Percentiles rank a stretch among this genome's conserved stretches.
Conservation (phyloP, 257 asterid species). For the Scutellaria barbata region DNA sequence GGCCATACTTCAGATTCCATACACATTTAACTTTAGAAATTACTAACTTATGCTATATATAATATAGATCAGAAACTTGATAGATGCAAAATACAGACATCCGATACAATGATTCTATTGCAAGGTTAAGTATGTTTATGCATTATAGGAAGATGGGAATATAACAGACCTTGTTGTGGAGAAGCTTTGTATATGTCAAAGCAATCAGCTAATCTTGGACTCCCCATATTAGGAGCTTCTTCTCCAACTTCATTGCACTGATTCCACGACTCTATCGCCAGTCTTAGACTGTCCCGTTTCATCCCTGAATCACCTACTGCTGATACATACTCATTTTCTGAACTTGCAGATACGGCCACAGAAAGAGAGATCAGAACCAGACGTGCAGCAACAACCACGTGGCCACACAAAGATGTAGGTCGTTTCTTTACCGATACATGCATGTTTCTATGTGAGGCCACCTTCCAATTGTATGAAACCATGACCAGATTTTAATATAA, state of each 20-base stretch:
- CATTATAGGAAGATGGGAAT: background rate
- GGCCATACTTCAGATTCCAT: too few relatives aligned
- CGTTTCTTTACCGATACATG: conserved; percentile 2
- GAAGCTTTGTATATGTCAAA: conserved; percentile 64
- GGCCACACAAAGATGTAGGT: background rate
- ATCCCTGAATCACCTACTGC: conserved; percentile 86
- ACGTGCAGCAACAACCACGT: conserved; percentile 25
- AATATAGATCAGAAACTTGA: background rate
- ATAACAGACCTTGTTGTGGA: conserved; percentile 47
- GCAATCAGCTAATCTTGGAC: conserved; percentile 89
- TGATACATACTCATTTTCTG: conserved; percentile 45
- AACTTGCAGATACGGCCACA: conserved; percentile 16
- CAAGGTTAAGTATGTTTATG: too few relatives aligned
- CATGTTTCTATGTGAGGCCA: conserved; percentile 11
- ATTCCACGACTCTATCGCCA: conserved; percentile 93
- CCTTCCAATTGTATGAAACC: background rate
- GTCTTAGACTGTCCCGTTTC: conserved; percentile 67
- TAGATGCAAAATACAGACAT: too few relatives aligned
- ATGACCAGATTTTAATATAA: background rate
- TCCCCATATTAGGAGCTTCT: conserved; percentile 83
- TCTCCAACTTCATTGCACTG: conserved; percentile 92
- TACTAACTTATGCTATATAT: background rate
- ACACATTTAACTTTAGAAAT: background rate
- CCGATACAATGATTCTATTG: too few relatives aligned
- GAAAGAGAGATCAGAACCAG: conserved; percentile 37